Evolutionary conservation across 306 rosid species (phyloP), one percentile per base, ranked within the genome.

Genomic region (Glycine tomentella): DNA sequence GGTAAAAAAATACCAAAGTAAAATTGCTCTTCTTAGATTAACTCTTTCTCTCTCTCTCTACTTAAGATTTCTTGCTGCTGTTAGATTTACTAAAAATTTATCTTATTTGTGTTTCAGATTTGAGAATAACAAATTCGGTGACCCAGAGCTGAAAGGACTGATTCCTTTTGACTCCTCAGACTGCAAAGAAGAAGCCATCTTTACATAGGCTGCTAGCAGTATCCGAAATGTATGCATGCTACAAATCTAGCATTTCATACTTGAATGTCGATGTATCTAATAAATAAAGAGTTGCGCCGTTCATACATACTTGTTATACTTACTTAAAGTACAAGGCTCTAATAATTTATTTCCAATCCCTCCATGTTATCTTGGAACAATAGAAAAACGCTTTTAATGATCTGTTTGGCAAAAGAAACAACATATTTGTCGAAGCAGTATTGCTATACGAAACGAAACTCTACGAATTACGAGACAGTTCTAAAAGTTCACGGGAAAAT

Each of bases 101-200:
- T 61, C 4, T 17, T 51, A 0, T 25, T 57, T 11, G 76, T 72
- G 79, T 80, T 85, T 82, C 93, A 92, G 97, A 75, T 89, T 79
- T 16, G 89, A 79, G 51, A 90, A 87, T 89, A 92, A 87, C 87
- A 84, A 81, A 52, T 84, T 90, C 61, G 88, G 65, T 44, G 95
- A 92, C 73, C 90, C 92, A 3, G 91, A 91, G 88, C 90, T 89
- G 80, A 84, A 91, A 70, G 94, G 94, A 56, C 82, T 88, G 53
- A 92, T 77, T 56, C 79, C 97, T 14, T 84, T 86, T 65, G 92
- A 92, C 20, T 0, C 20, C 20, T 20, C 20, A 20, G 20, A 20
- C 51, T 17, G 67, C 33, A 63, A 57, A 56, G 44, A 73, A 65
- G 77, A 73, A 58, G 51, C 34, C 53, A 65, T 59, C 51, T 79